A percentile compares a stretch with the other conserved stretches of the same genome.
Conservation (phyloP, 345 rosid species). For the Citrus hindsii region DNA sequence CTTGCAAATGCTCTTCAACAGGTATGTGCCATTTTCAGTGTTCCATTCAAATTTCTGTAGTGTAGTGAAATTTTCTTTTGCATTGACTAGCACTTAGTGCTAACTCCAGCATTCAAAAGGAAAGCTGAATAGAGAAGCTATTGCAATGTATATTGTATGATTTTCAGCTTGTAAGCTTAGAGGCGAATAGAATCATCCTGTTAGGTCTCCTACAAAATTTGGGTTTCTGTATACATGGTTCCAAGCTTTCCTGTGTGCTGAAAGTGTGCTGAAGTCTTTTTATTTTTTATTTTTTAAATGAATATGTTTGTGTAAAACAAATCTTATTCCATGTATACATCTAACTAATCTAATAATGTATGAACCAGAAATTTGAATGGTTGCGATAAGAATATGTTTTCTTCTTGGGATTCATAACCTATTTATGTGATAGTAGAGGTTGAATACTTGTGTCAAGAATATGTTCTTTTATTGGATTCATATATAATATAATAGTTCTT, state of each 20-base stretch:
- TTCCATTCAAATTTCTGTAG: not conserved
- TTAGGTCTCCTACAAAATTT: not conserved
- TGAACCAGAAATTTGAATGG: not conserved
- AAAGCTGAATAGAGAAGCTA: not conserved
- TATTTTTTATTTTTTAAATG: not conserved
- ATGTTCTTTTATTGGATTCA: not conserved
- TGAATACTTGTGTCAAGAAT: not conserved
- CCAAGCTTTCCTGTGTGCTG: not conserved
- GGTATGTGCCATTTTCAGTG: not conserved
- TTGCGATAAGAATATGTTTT: not conserved
- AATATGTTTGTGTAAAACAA: not conserved
- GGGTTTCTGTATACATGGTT: not conserved
- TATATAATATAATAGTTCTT: not conserved
- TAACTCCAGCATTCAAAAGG: not conserved
- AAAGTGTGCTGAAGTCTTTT: not conserved
- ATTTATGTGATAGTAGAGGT: not conserved
- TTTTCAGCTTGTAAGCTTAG: not conserved
- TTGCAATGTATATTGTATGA: not conserved
- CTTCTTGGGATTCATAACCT: not conserved
- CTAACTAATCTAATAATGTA: not conserved
- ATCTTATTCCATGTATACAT: not conserved
- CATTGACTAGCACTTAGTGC: not conserved
- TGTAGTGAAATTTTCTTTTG: not conserved
- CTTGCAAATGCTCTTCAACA: not conserved
- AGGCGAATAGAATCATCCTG: not conserved